phyloP scores from a whole-genome alignment of 1,284 basidiomycete genomes.

The Coniferiporia weirii region DNA sequence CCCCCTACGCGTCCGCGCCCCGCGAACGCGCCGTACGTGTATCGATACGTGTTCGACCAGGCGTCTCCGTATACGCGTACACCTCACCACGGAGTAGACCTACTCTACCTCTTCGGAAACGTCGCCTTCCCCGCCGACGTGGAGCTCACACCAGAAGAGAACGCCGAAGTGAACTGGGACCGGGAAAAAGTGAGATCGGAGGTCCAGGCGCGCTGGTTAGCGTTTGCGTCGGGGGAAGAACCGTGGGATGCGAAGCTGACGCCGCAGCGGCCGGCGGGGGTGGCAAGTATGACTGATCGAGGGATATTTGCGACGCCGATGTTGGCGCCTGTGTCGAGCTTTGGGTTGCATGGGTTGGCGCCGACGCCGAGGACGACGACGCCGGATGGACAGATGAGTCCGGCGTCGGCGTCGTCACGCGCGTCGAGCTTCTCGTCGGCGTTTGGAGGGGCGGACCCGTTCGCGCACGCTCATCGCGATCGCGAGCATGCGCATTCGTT shows the following conservation, averaged over 20 bases:
- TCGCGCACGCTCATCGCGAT: slow-evolving; percentile 1
- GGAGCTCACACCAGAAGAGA: slow-evolving; percentile 31
- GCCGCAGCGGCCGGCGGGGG: slow-evolving; percentile 15
- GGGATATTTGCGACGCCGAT: slow-evolving; percentile 16
- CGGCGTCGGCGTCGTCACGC: not conserved
- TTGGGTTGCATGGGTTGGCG: slow-evolving; percentile 5
- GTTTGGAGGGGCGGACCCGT: slow-evolving; percentile 12
- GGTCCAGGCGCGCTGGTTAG: slow-evolving; percentile 65
- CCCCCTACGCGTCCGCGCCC: not conserved
- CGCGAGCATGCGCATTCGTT: not conserved
- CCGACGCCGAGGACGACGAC: not conserved
- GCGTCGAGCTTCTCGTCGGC: slow-evolving; percentile 12
- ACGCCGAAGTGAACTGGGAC: slow-evolving; percentile 19
- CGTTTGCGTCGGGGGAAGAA: slow-evolving; percentile 65
- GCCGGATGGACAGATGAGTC: not conserved
- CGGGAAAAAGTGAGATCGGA: slow-evolving; percentile 48
- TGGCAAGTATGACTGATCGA: slow-evolving; percentile 15
- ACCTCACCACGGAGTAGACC: slow-evolving; percentile 63
- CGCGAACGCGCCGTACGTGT: slow-evolving; percentile 37
- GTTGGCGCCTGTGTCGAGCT: slow-evolving; percentile 12
- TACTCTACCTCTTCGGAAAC: slow-evolving; percentile 73
- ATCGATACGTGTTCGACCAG: slow-evolving; percentile 76
- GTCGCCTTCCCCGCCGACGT: slow-evolving; percentile 42
- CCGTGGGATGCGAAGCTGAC: slow-evolving; percentile 46
- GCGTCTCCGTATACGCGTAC: slow-evolving; percentile 57